Percentiles rank a stretch among this genome's conserved stretches.
These are phyloP conservation scores for Phytophthora colocasiae DNA, from an alignment of 352 stramenopile genomes.

Conservation along the genomic window DNA sequence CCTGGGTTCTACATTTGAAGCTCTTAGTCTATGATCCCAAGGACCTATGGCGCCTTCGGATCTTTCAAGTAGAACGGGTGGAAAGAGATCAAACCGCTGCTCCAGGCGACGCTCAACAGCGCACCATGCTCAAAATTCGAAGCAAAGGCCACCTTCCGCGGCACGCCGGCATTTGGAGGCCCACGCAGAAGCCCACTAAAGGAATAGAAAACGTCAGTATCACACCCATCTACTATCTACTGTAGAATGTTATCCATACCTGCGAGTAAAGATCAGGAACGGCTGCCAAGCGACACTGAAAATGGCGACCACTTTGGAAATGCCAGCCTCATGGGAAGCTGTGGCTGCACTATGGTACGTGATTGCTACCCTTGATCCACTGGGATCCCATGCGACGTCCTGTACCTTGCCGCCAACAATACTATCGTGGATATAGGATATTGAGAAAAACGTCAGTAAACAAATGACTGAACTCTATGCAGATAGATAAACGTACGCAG, in stretches of 20 bases:
- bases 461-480: neutral
- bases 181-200: constrained; percentile 65
- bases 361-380: constrained; percentile 65
- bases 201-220: neutral
- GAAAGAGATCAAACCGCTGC: constrained; percentile 80
- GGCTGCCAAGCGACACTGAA: constrained; percentile 75
- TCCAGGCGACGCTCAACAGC: constrained; percentile 78
- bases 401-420: constrained; percentile 68
- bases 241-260: constrained; percentile 25
- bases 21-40: constrained; percentile 5
- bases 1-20: constrained; percentile 21
- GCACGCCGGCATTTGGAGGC: constrained; percentile 63
- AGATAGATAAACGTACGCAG: constrained; percentile 46
- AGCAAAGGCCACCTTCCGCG: constrained; percentile 65
- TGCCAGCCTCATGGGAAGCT: constrained; percentile 34
- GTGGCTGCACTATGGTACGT: constrained; percentile 49
- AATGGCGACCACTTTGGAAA: constrained; percentile 68
- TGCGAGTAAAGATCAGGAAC: constrained; percentile 80
- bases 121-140: constrained; percentile 75
- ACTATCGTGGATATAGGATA: constrained; percentile 21
- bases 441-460: constrained; percentile 5
- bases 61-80: constrained; percentile 82
- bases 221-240: neutral
- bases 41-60: constrained; percentile 31
- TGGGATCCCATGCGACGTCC: constrained; percentile 78